Conservation (phyloP, 1,139 yeast genomes). For the Meyerozyma smithsonii region DNA sequence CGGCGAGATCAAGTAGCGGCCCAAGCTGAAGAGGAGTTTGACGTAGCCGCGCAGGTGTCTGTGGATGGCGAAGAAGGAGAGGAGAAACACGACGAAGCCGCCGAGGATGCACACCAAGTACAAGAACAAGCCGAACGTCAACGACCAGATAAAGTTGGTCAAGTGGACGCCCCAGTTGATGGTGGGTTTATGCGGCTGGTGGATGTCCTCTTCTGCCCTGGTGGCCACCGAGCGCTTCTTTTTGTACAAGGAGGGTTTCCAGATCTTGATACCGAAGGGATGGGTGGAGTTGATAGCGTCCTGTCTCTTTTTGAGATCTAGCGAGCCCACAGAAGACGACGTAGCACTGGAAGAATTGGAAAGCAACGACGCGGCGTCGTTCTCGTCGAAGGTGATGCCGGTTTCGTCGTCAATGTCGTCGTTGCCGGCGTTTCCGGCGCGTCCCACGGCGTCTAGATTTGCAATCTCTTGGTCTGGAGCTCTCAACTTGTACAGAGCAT, state of each 20-base stretch:
- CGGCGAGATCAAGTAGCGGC: conserved; percentile 71
- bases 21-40: conserved; percentile 55
- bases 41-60: conserved; percentile 51
- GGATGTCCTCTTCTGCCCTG: conserved; percentile 91
- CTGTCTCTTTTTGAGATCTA: conserved; percentile 89
- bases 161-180: conserved; percentile 62
- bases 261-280: conserved; percentile 95
- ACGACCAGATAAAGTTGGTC: conserved; percentile 75
- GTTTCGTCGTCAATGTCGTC: conserved; percentile 8
- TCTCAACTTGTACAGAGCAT: neutral
- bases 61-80: conserved; percentile 44
- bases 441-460: neutral
- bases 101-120: conserved; percentile 48
- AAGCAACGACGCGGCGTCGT: conserved; percentile 25
- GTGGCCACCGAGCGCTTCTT: conserved; percentile 87
- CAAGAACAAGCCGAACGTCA: conserved; percentile 64
- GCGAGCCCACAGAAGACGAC: conserved; percentile 63
- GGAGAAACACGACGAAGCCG: conserved; percentile 36
- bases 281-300: conserved; percentile 95
- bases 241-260: conserved; percentile 97
- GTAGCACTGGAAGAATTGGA: conserved; percentile 32
- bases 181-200: conserved; percentile 51
- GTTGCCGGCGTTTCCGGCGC: conserved; percentile 12
- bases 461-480: neutral
- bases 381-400: conserved; percentile 12